These are phyloP conservation scores for Peziza echinospora DNA, from an alignment of 495 filamentous ascomycete genomes.

Conservation along the genomic window DNA sequence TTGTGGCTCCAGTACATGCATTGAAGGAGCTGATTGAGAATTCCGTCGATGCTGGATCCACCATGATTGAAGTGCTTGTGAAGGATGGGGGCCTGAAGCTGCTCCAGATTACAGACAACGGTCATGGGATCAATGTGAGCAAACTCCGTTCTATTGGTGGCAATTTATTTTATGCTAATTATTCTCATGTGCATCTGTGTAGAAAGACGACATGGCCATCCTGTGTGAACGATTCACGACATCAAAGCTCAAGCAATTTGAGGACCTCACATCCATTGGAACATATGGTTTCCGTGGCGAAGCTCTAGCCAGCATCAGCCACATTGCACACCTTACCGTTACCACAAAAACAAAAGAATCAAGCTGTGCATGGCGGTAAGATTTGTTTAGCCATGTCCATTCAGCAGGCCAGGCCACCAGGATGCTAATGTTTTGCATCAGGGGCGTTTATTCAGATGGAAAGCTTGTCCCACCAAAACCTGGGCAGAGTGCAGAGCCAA, in stretches of 20 bases:
- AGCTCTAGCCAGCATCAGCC: slow-evolving; percentile 92
- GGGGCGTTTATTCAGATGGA: slow-evolving; percentile 67
- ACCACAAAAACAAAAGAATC: slow-evolving; percentile 86
- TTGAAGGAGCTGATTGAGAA: slow-evolving; percentile 97
- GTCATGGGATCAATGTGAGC: slow-evolving; percentile 79
- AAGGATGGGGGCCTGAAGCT: slow-evolving; percentile 96
- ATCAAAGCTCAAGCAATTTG: slow-evolving; percentile 84
- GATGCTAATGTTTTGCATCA: no score
- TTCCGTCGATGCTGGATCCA: slow-evolving; percentile 87
- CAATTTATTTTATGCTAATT: background rate
- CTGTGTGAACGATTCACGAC: slow-evolving; percentile 95
- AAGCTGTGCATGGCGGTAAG: slow-evolving; percentile 54
- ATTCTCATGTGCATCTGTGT: background rate
- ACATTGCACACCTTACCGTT: slow-evolving; percentile 87
- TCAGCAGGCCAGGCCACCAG: no score
- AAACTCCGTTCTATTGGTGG: background rate
- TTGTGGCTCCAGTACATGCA: slow-evolving; percentile 90
- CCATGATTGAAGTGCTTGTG: slow-evolving; percentile 70
- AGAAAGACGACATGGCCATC: slow-evolving; percentile 66
- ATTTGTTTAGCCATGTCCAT: no score
- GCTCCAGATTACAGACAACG: slow-evolving; percentile 95
- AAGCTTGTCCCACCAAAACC: slow-evolving; percentile 71
- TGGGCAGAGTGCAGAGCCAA: slow-evolving; percentile 75
- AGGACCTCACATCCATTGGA: slow-evolving; percentile 74
- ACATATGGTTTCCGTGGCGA: slow-evolving; percentile 98